These are phyloP conservation scores for Alternaria triticimaculans DNA, from an alignment of 2,329 filamentous ascomycete genomes.

Conservation along the genomic window DNA sequence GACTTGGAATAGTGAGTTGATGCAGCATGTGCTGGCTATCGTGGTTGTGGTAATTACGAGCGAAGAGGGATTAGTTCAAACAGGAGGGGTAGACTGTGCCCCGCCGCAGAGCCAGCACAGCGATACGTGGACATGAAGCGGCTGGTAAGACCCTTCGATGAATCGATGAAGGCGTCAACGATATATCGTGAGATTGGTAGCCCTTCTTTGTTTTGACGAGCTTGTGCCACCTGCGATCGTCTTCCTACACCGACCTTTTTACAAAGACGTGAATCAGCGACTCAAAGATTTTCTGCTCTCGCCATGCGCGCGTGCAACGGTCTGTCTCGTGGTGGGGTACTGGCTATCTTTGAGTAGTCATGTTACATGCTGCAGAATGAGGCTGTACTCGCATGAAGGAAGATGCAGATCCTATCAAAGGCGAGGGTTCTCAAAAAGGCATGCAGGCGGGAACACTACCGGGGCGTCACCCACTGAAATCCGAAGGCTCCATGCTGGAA, in stretches of 20 bases:
- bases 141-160: neutral
- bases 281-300: neutral
- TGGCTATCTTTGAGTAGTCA: neutral
- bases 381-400: constrained; percentile 10
- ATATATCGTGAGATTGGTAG: neutral
- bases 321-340: neutral
- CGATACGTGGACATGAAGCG: neutral
- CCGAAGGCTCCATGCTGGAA: neutral
- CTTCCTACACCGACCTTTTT: neutral
- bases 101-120: neutral
- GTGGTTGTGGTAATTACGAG: neutral
- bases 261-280: neutral
- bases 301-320: constrained; percentile 4
- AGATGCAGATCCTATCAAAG: constrained; percentile 9
- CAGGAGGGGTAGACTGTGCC: neutral
- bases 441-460: neutral
- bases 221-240: neutral
- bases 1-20: neutral
- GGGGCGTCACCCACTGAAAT: neutral
- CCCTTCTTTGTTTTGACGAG: neutral
- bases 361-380: constrained; percentile 2
- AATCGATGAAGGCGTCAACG: neutral
- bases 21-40: neutral
- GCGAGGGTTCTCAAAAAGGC: constrained; percentile 4
- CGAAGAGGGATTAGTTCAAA: neutral